Conservation (phyloP, 2,329 filamentous ascomycete species). For the Alternaria angustiovoidea region DNA sequence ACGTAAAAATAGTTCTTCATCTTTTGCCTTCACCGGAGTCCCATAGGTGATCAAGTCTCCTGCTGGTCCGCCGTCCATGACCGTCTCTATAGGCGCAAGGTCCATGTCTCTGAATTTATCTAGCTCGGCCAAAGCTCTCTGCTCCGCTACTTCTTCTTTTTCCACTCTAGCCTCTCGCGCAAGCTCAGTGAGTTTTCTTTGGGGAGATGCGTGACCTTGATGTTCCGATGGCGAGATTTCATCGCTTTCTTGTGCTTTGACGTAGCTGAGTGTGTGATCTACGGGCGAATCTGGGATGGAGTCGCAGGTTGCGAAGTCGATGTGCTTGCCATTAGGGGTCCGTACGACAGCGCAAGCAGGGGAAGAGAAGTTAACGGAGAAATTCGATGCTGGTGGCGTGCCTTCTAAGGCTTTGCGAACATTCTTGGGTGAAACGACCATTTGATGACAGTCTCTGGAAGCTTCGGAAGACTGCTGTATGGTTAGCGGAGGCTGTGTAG, state of each 20-base stretch:
- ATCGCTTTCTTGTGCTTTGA: slow-evolving; percentile 23
- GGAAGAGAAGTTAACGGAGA: neutral
- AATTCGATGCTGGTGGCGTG: neutral
- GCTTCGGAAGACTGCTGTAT: neutral
- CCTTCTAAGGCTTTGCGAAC: slow-evolving; percentile 4
- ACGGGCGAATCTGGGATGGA: slow-evolving; percentile 24
- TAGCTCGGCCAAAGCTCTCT: slow-evolving; percentile 7
- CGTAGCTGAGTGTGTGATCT: slow-evolving; percentile 27
- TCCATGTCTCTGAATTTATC: slow-evolving; percentile 29
- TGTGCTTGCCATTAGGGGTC: slow-evolving; percentile 9
- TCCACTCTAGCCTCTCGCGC: slow-evolving; percentile 18
- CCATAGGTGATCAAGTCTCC: slow-evolving; percentile 27
- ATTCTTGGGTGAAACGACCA: neutral
- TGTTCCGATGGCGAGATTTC: slow-evolving; percentile 24
- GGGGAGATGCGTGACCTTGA: slow-evolving; percentile 31
- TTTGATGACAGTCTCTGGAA: neutral
- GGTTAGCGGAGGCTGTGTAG: neutral
- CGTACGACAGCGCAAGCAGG: neutral
- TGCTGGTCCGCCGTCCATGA: slow-evolving; percentile 20
- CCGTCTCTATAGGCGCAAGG: slow-evolving; percentile 31
- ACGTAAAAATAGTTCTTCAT: neutral
- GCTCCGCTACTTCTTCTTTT: slow-evolving; percentile 15
- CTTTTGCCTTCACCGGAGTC: slow-evolving; percentile 9
- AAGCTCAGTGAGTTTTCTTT: slow-evolving; percentile 30
- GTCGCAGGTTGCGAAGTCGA: slow-evolving; percentile 13